Conservation (phyloP, 306 rosid genomes). For the Pyrus communis region DNA sequence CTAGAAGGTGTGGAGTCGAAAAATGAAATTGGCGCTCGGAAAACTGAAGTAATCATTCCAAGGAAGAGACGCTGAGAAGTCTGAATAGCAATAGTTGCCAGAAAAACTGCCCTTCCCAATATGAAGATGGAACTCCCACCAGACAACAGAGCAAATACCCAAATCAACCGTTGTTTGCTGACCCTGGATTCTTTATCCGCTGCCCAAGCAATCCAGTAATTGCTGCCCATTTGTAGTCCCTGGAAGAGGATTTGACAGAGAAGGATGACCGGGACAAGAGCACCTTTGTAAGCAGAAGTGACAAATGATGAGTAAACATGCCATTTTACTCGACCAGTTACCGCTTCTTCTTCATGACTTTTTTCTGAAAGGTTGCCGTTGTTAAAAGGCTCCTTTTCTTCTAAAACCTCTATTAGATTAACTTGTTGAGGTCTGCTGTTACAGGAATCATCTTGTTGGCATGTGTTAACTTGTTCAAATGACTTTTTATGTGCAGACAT, state of each 20-base stretch:
- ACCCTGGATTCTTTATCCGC: constrained; percentile 47
- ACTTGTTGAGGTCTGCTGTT: constrained; percentile 26
- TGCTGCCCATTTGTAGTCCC: constrained; percentile 81
- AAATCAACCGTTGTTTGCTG: constrained; percentile 38
- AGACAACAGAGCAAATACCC: constrained; percentile 53
- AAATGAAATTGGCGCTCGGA: constrained; percentile 76
- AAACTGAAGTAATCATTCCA: constrained; percentile 68
- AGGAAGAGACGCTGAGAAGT: constrained; percentile 70
- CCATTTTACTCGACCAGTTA: constrained; percentile 84
- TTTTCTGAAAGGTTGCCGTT: constrained; percentile 28
- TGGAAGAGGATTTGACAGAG: constrained; percentile 79
- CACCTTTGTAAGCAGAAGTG: constrained; percentile 66
- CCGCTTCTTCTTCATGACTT: constrained; percentile 58
- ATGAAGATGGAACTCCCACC: constrained; percentile 84
- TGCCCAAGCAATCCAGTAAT: constrained; percentile 96
- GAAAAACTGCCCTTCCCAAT: constrained; percentile 71
- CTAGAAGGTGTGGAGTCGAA: constrained; percentile 86
- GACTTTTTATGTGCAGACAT: constrained; percentile 76
- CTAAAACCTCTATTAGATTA: constrained; percentile 50
- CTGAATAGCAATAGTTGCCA: constrained; percentile 65
- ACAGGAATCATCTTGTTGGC: constrained; percentile 33
- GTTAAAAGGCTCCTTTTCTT: constrained; percentile 31
- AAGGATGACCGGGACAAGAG: constrained; percentile 77
- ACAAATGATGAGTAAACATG: constrained; percentile 77
- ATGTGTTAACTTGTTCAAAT: constrained; percentile 45